A percentile compares a stretch with the other conserved stretches of the same genome.
These are phyloP conservation scores for Elsinoe perseae DNA, from an alignment of 2,329 filamentous ascomycete genomes.

Conservation along the genomic window DNA sequence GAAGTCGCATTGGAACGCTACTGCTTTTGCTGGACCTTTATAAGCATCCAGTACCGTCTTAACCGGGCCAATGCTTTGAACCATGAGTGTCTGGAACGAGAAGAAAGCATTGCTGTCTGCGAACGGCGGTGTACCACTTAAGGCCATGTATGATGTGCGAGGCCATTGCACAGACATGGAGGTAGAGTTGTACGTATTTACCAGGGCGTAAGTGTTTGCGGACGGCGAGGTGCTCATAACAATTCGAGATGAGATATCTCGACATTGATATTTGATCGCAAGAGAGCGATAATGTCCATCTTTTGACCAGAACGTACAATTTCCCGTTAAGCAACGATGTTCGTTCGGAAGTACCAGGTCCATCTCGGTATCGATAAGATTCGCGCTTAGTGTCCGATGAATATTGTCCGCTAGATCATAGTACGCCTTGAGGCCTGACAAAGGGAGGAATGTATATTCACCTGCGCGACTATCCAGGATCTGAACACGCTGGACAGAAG, in stretches of 20 bases:
- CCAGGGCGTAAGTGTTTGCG: too few species aligned
- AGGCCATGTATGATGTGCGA: not conserved
- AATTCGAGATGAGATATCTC: not conserved
- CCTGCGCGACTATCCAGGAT: not conserved
- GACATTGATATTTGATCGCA: not conserved
- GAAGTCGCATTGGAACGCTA: not conserved
- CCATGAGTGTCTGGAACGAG: not conserved
- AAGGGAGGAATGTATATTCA: not conserved
- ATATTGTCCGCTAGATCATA: not conserved
- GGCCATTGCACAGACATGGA: not conserved
- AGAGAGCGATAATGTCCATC: not conserved
- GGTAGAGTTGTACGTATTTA: not conserved
- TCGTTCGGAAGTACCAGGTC: not conserved
- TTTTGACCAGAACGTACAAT: not conserved
- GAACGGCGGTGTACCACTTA: too few species aligned
- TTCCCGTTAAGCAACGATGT: not conserved
- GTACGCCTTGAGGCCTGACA: not conserved
- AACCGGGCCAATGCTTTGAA: not conserved
- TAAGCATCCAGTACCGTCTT: not conserved
- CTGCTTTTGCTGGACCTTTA: not conserved
- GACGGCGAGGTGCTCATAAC: not conserved
- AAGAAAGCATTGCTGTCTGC: too few species aligned
- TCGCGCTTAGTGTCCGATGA: not conserved
- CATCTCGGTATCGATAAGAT: not conserved
- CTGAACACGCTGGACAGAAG: not conserved